A percentile compares a stretch with the other conserved stretches of the same genome.
Conservation (phyloP, 192 early-diverging fungal species). For the Glomus cerebriforme region DNA sequence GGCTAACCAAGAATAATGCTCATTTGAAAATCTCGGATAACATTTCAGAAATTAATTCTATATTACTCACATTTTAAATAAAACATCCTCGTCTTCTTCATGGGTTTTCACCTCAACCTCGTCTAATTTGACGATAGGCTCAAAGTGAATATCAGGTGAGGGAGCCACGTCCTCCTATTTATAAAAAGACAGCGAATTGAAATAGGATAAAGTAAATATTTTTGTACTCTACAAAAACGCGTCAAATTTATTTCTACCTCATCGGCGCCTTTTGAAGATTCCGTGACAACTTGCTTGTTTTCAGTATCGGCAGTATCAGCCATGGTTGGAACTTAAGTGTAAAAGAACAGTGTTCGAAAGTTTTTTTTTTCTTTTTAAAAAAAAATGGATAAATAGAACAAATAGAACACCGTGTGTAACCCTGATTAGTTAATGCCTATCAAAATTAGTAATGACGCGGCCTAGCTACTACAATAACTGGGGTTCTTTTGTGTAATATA, state of each 20-base stretch:
- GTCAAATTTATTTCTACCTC: neutral
- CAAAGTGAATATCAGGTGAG: constrained; percentile 91
- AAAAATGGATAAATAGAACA: too few relatives aligned
- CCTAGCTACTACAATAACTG: too few relatives aligned
- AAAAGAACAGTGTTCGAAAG: too few relatives aligned
- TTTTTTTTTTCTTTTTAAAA: too few relatives aligned
- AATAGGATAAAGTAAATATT: neutral
- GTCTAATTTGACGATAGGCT: constrained; percentile 92
- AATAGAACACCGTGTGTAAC: too few relatives aligned
- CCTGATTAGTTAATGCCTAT: too few relatives aligned
- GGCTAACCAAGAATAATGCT: too few relatives aligned
- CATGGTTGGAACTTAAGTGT: neutral
- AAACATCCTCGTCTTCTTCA: constrained; percentile 92
- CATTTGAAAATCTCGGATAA: neutral
- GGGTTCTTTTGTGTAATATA: too few relatives aligned
- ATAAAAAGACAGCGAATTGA: neutral
- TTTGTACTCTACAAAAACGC: neutral
- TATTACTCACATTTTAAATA: constrained; percentile 82
- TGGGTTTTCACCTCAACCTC: constrained; percentile 91
- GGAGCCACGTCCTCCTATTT: constrained; percentile 72
- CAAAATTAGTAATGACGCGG: too few relatives aligned
- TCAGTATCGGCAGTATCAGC: constrained; percentile 2
- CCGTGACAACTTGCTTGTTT: neutral
- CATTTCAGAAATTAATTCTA: neutral
- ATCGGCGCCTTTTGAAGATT: constrained; percentile 4